Conservation (phyloP, 2,329 filamentous ascomycete genomes). For the Didymella pomorum region DNA sequence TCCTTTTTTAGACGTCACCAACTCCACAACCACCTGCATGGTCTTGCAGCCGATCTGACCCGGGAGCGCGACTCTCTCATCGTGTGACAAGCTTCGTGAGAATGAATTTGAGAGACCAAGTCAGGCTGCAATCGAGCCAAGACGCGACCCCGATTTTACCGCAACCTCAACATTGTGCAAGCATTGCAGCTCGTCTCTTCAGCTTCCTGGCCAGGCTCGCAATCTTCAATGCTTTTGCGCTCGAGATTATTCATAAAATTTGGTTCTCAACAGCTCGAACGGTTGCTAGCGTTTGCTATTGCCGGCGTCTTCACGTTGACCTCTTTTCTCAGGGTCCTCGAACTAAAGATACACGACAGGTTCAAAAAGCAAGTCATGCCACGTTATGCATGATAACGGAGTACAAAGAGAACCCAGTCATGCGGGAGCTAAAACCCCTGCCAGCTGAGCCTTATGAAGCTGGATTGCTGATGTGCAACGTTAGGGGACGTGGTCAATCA, state of each 20-base stretch:
- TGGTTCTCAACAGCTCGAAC: not conserved
- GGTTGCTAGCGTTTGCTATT: not conserved
- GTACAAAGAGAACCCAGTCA: not conserved
- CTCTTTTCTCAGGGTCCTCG: constrained; percentile 9
- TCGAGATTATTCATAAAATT: not conserved
- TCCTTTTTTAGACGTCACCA: constrained; percentile 18
- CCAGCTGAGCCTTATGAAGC: constrained; percentile 21
- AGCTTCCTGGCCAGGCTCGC: not conserved
- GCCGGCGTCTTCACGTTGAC: constrained; percentile 2
- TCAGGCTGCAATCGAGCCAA: not conserved
- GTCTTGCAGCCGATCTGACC: constrained; percentile 17
- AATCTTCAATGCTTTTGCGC: not conserved
- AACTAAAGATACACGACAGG: constrained; percentile 18
- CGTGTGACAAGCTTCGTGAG: constrained; percentile 12
- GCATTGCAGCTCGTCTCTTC: not conserved
- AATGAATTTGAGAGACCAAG: constrained; percentile 4
- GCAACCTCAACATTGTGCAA: not conserved
- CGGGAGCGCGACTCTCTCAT: constrained; percentile 12
- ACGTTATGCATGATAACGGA: constrained; percentile 17
- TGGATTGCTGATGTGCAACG: constrained; percentile 2
- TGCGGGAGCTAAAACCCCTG: constrained; percentile 14
- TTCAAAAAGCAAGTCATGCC: constrained; percentile 18
- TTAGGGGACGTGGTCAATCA: constrained; percentile 3
- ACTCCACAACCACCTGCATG: constrained; percentile 15
- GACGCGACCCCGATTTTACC: not conserved